Evolutionary conservation across 108 stramenopile genomes (phyloP), one percentile per base, ranked within the genome.

Genomic region (Skeletonema costatum): DNA sequence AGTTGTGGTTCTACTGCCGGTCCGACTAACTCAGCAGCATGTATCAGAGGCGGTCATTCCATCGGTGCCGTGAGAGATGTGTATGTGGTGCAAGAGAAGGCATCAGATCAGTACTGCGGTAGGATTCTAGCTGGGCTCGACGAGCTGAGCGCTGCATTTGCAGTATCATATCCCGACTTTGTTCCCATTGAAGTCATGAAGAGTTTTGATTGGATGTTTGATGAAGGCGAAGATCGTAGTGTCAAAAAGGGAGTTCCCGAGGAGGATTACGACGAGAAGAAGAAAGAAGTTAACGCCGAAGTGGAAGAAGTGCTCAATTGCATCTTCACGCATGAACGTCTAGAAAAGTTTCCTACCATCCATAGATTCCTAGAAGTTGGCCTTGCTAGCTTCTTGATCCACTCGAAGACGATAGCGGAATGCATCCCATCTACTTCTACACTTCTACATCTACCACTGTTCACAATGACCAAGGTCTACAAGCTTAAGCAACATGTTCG

Each of bases 91-190:
- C n/a, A n/a, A n/a, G n/a, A n/a, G n/a, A n/a, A n/a, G n/a, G n/a
- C n/a, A n/a, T n/a, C n/a, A n/a, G n/a, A n/a, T n/a, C n/a, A n/a
- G n/a, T n/a, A n/a, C n/a, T n/a, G 69, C 38, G 69, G 69, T n/a
- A 32, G 69, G 14, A 70, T 70, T 19, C 35, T 70, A 14, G 32
- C 21, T 12, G 69, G 69, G 4, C 69, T 70, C 10, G 56, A 53
- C 4, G 69, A 59, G 42, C 69, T 59, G 16, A 19, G 38, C 7
- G 32, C 69, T 38, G 69, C 33, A 35, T 70, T 70, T 70, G 69
- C 69, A 6, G 69, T 59, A 5, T 70, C 69, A 3, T 59, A 70
- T 17, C 69, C 69, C 10, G 69, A 59, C 33, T 70, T 70, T 70
- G 58, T 70, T 6, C 56, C 56, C 3, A 35, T 70, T 36, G 69